Evolutionary conservation across 805 yeast species (phyloP).

Genomic region (Wickerhamiella sorbophila): DNA sequence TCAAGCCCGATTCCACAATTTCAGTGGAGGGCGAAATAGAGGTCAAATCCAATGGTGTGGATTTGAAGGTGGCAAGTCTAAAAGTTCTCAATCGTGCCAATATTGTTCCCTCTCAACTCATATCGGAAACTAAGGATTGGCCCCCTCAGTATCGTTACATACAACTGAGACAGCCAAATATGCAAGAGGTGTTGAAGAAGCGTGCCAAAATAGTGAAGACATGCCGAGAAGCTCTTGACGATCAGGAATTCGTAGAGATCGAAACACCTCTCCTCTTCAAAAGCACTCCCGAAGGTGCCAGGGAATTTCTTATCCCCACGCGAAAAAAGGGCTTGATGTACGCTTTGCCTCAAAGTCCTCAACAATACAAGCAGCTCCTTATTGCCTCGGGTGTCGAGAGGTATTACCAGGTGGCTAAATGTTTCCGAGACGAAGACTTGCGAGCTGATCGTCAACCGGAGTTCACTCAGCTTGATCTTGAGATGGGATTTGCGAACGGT

Average conservation of each 20-base stretch:
- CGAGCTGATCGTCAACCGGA: conserved; percentile 95
- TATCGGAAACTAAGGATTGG: conserved; percentile 37
- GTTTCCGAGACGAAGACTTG: conserved; percentile 93
- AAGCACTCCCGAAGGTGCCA: conserved; percentile 96
- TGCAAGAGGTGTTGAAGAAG: conserved; percentile 18
- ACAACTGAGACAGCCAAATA: conserved; percentile 44
- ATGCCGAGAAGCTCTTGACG: conserved; percentile 25
- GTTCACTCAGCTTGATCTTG: conserved; percentile 93
- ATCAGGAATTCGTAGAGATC: conserved; percentile 50
- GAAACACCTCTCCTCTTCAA: conserved; percentile 91
- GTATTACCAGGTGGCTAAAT: conserved; percentile 83
- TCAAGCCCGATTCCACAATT: conserved; percentile 64
- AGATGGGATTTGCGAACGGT: conserved; percentile 68
- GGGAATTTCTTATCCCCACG: conserved; percentile 91
- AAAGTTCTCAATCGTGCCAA: conserved; percentile 50
- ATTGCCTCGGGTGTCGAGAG: conserved; percentile 86
- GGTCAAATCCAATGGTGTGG: conserved; percentile 27
- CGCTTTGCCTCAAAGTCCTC: conserved; percentile 96
- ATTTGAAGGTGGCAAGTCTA: conserved; percentile 38
- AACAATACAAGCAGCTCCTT: conserved; percentile 85
- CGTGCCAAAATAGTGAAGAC: conserved; percentile 27
- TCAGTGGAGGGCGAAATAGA: conserved; percentile 45
- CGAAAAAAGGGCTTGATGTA: conserved; percentile 49
- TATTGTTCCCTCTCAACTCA: conserved; percentile 50
- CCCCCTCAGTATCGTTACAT: conserved; percentile 74